Evolutionary conservation across 129 eudicot species (phyloP), one percentile per base, ranked within the genome.

Genomic region (Oenanthe sinensis): DNA sequence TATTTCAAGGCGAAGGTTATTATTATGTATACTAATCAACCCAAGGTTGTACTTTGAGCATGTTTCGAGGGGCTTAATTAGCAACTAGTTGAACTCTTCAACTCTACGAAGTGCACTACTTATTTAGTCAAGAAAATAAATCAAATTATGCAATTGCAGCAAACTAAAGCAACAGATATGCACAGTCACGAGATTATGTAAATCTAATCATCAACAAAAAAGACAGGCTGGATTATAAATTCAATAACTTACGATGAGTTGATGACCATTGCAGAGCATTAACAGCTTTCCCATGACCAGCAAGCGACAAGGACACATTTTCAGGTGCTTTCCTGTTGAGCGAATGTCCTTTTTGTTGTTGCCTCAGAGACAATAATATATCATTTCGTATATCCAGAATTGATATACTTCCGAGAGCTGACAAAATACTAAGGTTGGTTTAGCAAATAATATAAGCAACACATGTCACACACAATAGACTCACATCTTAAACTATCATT

Each of bases 201-300:
- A 30, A 65, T 15, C n/a, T 11, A 30, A 65, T 1, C 42, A 30
- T 28, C 13, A 77, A 63, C 50, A 54, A 14, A 36, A 55, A 39
- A 20, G 20, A 76, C 52, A 42, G n/a, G 26, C 16, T 22, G 26
- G 62, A 39, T 72, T 12, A 10, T 36, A 60, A 83, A 24, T 20
- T 70, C 26, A 70, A 15, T 33, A 70, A 39, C 96, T 91, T 76
- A 95, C 98, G 81, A 80, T 95, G 97, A 83, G 81, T 86, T 78
- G 24, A 81, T 54, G 97, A 95, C 98, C 98, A 95, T 33, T 88
- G 88, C 60, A 95, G 82, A 55, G 91, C 85, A 79, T 87, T 91
- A 63, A 92, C 98, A 30, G 97, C 80, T 75, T 88, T 92, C 17
- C 81, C 47, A 81, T 95, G 95, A 75, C 97, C 89, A 68, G 52